A percentile compares a stretch with the other conserved stretches of the same genome.
phyloP scores from a whole-genome alignment of 1,284 basidiomycete species.

The Ganoderma meredithae region DNA sequence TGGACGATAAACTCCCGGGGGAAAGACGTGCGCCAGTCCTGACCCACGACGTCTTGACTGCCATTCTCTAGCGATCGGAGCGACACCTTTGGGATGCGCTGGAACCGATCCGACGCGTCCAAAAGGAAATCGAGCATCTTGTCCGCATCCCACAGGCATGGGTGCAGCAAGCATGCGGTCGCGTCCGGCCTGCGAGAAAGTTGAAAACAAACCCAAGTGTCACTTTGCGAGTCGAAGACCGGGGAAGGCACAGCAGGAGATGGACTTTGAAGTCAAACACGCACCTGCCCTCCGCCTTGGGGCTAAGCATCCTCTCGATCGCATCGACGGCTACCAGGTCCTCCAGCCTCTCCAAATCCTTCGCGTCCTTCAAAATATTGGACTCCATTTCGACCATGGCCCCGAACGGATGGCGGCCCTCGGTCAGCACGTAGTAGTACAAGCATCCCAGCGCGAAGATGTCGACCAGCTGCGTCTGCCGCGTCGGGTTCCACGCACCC shows the following conservation, averaged over 20 bases:
- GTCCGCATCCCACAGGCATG: constrained; percentile 95
- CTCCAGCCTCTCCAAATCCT: constrained; percentile 77
- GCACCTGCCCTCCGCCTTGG: constrained; percentile 78
- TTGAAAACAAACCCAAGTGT: neutral
- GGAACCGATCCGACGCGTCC: constrained; percentile 96
- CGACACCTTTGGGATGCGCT: constrained; percentile 58
- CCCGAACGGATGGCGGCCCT: constrained; percentile 90
- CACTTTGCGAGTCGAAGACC: no score
- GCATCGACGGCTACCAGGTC: constrained; percentile 85
- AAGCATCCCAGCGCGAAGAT: constrained; percentile 94
- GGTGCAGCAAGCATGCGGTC: constrained; percentile 87
- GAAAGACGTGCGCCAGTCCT: constrained; percentile 88
- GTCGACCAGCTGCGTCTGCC: constrained; percentile 92
- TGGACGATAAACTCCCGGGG: constrained; percentile 81
- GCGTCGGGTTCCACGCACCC: constrained; percentile 56
- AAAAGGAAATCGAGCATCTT: constrained; percentile 92
- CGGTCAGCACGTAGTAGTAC: constrained; percentile 91
- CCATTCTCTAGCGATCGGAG: neutral
- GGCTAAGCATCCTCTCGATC: constrained; percentile 79
- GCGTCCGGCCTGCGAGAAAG: constrained; percentile 84
- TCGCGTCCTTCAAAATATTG: constrained; percentile 87
- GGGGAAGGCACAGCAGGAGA: neutral
- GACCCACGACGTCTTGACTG: constrained; percentile 68
- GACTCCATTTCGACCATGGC: constrained; percentile 90
- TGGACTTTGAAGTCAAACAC: constrained; percentile 36